phyloP scores from a whole-genome alignment of 805 yeast species.

The Yarrowia phangngaensis region DNA sequence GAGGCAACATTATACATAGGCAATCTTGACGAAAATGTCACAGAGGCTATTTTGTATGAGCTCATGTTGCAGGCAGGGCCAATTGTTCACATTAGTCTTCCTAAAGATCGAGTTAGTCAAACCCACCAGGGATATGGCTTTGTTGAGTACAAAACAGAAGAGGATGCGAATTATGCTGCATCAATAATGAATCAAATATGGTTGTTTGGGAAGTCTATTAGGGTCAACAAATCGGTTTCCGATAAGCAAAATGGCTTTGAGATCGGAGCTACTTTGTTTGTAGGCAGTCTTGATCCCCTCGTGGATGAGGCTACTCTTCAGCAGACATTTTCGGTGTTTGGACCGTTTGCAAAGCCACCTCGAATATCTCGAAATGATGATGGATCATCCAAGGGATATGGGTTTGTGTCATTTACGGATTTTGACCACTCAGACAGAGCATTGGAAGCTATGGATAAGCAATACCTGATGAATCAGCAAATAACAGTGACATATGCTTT shows the following conservation, averaged over 20 bases:
- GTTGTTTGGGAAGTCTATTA: conserved; percentile 58
- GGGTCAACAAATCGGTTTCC: conserved; percentile 52
- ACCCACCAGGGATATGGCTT: conserved; percentile 87
- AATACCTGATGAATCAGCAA: conserved; percentile 61
- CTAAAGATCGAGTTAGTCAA: conserved; percentile 68
- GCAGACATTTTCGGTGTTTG: conserved; percentile 66
- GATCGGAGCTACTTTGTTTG: conserved; percentile 64
- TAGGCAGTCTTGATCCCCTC: conserved; percentile 64
- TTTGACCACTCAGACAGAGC: conserved; percentile 72
- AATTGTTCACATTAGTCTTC: conserved; percentile 62
- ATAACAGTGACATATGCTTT: conserved; percentile 65
- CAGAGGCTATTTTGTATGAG: conserved; percentile 71
- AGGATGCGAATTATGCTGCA: conserved; percentile 68
- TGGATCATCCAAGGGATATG: conserved; percentile 58
- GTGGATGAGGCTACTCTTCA: conserved; percentile 57
- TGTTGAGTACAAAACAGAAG: conserved; percentile 57
- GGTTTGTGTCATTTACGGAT: conserved; percentile 58
- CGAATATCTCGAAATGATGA: conserved; percentile 48
- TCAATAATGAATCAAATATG: conserved; percentile 57
- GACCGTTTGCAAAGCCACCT: conserved; percentile 53
- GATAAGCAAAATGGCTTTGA: conserved; percentile 36
- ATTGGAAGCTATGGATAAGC: conserved; percentile 62
- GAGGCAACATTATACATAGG: conserved; percentile 75
- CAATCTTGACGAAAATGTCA: conserved; percentile 70
- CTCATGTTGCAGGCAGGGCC: conserved; percentile 84